These are phyloP conservation scores for Leptomonas pyrrhocoris DNA, from an alignment of 208 protist genomes.

Conservation along the genomic window DNA sequence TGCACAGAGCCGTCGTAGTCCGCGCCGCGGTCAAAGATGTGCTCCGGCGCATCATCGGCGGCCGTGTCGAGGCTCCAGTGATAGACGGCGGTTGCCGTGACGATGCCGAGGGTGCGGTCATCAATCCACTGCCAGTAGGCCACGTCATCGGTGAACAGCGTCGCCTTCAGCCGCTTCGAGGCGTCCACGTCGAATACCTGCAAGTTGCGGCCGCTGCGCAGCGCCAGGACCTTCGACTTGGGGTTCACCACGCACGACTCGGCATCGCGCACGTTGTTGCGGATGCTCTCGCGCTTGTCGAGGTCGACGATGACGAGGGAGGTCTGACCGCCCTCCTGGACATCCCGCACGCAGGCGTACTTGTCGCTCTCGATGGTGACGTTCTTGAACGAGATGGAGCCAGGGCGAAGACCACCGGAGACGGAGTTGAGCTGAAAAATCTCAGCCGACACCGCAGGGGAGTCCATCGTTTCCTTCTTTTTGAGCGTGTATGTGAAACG, in stretches of 20 bases:
- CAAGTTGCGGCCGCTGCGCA: constrained; percentile 95
- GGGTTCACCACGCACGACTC: constrained; percentile 99
- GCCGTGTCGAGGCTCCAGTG: constrained; percentile 97
- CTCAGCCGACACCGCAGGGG: constrained; percentile 52
- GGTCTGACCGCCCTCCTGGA: constrained; percentile 77
- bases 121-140: constrained; percentile 98
- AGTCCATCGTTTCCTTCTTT: constrained; percentile 45
- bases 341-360: constrained; percentile 97
- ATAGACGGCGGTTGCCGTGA: constrained; percentile 96
- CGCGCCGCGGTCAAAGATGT: constrained; percentile 96
- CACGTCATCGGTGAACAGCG: constrained; percentile 94
- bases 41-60: constrained; percentile 89
- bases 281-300: constrained; percentile 94
- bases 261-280: constrained; percentile 97
- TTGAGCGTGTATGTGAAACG: not conserved
- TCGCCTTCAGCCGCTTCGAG: constrained; percentile 96
- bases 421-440: constrained; percentile 91
- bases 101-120: constrained; percentile 94
- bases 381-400: constrained; percentile 95
- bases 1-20: constrained; percentile 90
- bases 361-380: constrained; percentile 98
- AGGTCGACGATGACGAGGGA: constrained; percentile 95
- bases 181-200: constrained; percentile 99
- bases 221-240: constrained; percentile 95
- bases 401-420: constrained; percentile 90